Conservation (phyloP, 169 alveolate genomes). For the Blepharisma undulans region DNA sequence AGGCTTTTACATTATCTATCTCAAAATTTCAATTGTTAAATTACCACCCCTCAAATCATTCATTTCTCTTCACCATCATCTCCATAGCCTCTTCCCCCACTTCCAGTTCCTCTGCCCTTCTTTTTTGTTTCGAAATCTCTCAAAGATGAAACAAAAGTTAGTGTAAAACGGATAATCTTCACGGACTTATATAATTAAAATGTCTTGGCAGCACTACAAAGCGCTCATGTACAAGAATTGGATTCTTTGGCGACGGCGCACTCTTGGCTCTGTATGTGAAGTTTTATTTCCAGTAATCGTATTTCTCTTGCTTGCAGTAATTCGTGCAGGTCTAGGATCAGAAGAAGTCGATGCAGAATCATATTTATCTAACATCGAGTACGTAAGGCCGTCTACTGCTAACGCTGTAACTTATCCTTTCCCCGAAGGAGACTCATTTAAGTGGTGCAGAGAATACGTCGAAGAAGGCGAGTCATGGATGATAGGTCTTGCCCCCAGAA, state of each 20-base stretch:
- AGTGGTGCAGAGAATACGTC: neutral
- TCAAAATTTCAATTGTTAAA: neutral
- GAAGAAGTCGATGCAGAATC: conserved; percentile 21
- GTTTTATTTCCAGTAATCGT: conserved; percentile 24
- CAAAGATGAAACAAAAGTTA: neutral
- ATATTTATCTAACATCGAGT: neutral
- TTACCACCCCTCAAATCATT: neutral
- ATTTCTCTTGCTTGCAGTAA: neutral
- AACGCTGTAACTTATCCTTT: neutral
- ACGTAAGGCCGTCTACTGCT: neutral
- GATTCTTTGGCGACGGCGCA: conserved; percentile 30
- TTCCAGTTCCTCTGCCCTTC: neutral
- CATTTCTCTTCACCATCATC: neutral
- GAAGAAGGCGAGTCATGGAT: conserved; percentile 9
- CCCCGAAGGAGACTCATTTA: neutral
- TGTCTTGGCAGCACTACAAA: conserved; percentile 27
- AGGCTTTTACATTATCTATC: neutral
- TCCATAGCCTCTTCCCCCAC: neutral
- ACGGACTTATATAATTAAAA: neutral
- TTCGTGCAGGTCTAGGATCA: neutral
- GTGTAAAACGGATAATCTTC: neutral
- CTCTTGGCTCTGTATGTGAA: conserved; percentile 31
- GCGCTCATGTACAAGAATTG: conserved; percentile 44
- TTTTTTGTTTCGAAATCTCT: neutral
- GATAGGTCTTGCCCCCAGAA: conserved; percentile 19